Conservation (phyloP, 2,329 filamentous ascomycete genomes). For the Arthrobotrys entomopaga region DNA sequence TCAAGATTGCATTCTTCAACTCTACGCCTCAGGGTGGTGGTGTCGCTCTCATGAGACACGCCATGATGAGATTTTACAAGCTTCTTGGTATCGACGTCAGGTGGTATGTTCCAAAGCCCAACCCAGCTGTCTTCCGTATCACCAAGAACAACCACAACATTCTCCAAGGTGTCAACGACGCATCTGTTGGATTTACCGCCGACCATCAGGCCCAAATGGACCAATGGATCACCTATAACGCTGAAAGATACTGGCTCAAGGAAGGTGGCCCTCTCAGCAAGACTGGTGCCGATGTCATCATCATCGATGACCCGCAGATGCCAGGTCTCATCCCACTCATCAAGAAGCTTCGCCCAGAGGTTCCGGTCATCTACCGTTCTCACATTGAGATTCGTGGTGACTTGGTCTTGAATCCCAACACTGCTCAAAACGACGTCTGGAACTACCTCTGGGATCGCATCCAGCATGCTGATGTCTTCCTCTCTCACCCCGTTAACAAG, state of each 20-base stretch:
- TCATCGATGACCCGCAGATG: conserved; percentile 88
- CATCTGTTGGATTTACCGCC: conserved; percentile 71
- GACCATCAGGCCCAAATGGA: conserved; percentile 73
- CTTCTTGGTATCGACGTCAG: conserved; percentile 74
- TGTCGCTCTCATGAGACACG: conserved; percentile 83
- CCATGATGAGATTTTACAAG: conserved; percentile 76
- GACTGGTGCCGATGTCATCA: conserved; percentile 79
- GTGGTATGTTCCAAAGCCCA: conserved; percentile 84
- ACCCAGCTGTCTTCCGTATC: conserved; percentile 80
- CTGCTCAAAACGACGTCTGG: conserved; percentile 79
- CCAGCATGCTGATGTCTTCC: conserved; percentile 77
- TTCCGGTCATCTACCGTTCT: conserved; percentile 81
- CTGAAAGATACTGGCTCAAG: conserved; percentile 77
- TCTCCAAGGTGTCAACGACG: conserved; percentile 78
- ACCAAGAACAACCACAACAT: conserved; percentile 92
- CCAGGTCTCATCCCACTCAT: conserved; percentile 79
- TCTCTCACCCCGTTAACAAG: conserved; percentile 79
- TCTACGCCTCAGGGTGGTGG: conserved; percentile 84
- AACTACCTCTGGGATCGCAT: conserved; percentile 78
- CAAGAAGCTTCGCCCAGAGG: conserved; percentile 75
- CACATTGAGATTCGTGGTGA: conserved; percentile 86
- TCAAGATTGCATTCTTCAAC: conserved; percentile 81
- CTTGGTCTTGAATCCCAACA: conserved; percentile 71
- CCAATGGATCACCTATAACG: conserved; percentile 79
- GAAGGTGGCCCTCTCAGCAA: conserved; percentile 74